These are phyloP conservation scores for Bipolaris bicolor DNA, from an alignment of 2,329 filamentous ascomycete species.

Conservation along the genomic window DNA sequence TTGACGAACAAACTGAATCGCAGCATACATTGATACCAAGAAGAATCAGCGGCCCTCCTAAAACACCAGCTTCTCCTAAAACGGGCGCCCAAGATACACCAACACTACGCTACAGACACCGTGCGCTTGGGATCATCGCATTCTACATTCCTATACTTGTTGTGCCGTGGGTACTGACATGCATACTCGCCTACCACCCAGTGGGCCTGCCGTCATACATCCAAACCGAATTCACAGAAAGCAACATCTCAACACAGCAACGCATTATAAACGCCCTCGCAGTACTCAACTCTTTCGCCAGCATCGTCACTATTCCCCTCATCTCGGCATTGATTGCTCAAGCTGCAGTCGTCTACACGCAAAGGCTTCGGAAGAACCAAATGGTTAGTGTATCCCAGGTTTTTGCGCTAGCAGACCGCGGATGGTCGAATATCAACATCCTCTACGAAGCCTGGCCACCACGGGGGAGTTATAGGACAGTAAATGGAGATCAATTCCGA, in stretches of 20 bases:
- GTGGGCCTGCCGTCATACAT: neutral
- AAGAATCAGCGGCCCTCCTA: neutral
- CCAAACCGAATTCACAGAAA: neutral
- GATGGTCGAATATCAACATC: neutral
- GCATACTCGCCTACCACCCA: slow-evolving; percentile 1
- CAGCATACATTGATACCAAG: neutral
- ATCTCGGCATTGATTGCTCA: slow-evolving; percentile 22
- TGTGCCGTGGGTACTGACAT: neutral
- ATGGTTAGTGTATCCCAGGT: slow-evolving; percentile 15
- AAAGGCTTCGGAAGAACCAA: slow-evolving; percentile 5
- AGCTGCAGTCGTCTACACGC: slow-evolving; percentile 20
- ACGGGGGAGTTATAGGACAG: neutral
- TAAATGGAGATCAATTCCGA: neutral
- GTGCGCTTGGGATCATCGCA: slow-evolving; percentile 4
- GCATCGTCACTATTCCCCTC: slow-evolving; percentile 16
- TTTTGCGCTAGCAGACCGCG: slow-evolving; percentile 15
- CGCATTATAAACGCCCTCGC: neutral
- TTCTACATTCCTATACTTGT: neutral
- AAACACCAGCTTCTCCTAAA: too few relatives aligned
- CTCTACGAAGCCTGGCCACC: slow-evolving; percentile 9
- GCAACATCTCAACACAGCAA: neutral
- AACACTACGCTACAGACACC: slow-evolving; percentile 10
- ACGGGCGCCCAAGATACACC: neutral
- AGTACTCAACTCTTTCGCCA: slow-evolving; percentile 11
- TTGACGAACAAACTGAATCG: neutral